phyloP scores from a whole-genome alignment of 1,284 basidiomycete species.

The Amylostereum areolatum region DNA sequence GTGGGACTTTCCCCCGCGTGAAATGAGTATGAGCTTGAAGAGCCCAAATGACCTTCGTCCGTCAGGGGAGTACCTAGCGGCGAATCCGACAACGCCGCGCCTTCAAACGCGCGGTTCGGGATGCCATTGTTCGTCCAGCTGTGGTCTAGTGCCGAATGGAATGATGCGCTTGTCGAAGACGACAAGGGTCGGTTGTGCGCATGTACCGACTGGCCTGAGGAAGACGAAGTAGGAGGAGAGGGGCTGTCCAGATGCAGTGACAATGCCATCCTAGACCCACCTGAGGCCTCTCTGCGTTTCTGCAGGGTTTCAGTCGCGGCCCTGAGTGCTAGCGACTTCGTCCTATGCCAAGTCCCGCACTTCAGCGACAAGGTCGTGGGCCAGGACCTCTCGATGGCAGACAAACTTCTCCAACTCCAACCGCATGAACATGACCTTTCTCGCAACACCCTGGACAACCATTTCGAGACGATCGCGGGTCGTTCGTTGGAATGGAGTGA shows the following conservation, averaged over 20 bases:
- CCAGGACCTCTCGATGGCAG: conserved; percentile 73
- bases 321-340: conserved; percentile 66
- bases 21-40: conserved; percentile 8
- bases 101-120: conserved; percentile 51
- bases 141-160: conserved; percentile 57
- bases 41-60: conserved; percentile 6
- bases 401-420: conserved; percentile 69
- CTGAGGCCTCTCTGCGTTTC: conserved; percentile 25
- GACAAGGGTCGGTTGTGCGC: conserved; percentile 26
- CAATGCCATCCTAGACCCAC: conserved; percentile 36
- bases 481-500: conserved; percentile 82
- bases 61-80: conserved; percentile 20
- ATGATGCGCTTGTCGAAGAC: conserved; percentile 50
- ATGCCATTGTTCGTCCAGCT: conserved; percentile 28
- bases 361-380: conserved; percentile 70
- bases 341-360: conserved; percentile 62
- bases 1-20: not conserved
- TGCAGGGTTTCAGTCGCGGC: conserved; percentile 66
- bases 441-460: conserved; percentile 61
- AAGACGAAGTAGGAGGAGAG: conserved; percentile 13
- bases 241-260: conserved; percentile 32
- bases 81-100: conserved; percentile 48
- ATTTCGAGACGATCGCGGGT: conserved; percentile 72
- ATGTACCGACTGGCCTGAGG: conserved; percentile 15
- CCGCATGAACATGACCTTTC: conserved; percentile 60